phyloP scores from a whole-genome alignment of 306 rosid species.

The Lagenaria siceraria region DNA sequence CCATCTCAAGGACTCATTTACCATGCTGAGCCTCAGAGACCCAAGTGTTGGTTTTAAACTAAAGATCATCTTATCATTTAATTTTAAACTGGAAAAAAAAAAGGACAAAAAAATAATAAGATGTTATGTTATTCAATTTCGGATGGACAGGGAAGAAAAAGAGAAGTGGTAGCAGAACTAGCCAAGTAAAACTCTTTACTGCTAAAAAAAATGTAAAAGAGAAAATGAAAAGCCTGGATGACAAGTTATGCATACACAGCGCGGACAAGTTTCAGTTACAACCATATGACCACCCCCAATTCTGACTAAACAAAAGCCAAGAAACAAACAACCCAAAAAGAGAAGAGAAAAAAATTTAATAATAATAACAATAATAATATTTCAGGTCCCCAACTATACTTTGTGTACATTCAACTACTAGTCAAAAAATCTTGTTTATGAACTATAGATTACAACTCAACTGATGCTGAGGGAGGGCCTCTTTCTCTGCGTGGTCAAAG shows the following conservation, averaged over 20 bases:
- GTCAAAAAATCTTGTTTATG: background rate
- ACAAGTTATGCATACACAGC: constrained; percentile 1
- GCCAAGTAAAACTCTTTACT: background rate
- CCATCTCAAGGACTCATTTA: no score
- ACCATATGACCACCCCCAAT: background rate
- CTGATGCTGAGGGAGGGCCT: constrained; percentile 10
- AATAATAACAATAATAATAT: constrained; percentile 1
- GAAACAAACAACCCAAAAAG: background rate
- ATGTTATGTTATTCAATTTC: no score
- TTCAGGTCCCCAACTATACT: constrained; percentile 12
- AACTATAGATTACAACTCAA: constrained; percentile 10
- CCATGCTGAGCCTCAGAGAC: no score
- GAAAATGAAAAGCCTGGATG: background rate
- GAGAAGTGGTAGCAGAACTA: no score
- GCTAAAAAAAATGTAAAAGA: no score
- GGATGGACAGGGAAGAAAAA: no score
- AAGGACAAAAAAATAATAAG: no score
- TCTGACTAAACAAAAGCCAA: background rate
- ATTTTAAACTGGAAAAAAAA: no score
- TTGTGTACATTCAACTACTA: constrained; percentile 10
- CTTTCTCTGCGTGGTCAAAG: background rate
- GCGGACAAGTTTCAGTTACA: background rate
- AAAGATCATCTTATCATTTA: no score
- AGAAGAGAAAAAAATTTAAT: background rate
- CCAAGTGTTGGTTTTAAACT: no score